Evolutionary conservation across 2,329 filamentous ascomycete genomes (phyloP).

Genomic region (Coccinonectria pachysandricola): DNA sequence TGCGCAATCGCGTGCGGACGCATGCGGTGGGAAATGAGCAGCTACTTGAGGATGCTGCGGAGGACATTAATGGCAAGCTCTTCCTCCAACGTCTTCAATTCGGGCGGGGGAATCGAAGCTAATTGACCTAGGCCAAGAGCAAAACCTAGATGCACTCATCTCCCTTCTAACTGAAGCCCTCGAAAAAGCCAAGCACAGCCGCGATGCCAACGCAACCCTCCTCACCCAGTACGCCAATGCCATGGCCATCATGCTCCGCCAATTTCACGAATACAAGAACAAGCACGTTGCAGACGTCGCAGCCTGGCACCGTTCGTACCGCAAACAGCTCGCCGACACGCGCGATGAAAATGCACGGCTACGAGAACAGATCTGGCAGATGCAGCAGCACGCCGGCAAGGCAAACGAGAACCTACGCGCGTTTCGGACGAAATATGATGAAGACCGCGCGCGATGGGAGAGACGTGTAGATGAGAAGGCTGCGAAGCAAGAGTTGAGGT

Average conservation of each 20-base stretch:
- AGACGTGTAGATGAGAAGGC: constrained; percentile 42
- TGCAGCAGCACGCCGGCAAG: constrained; percentile 48
- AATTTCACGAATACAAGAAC: constrained; percentile 57
- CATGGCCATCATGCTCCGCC: constrained; percentile 47
- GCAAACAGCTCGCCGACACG: constrained; percentile 53
- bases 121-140: constrained; percentile 46
- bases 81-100: constrained; percentile 1
- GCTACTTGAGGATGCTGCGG: constrained; percentile 42
- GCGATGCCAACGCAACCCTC: constrained; percentile 49
- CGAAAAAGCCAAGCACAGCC: constrained; percentile 49
- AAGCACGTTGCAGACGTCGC: constrained; percentile 51
- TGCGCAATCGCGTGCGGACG: constrained; percentile 45
- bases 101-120: too few species aligned
- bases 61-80: constrained; percentile 43
- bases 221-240: constrained; percentile 48
- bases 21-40: constrained; percentile 48
- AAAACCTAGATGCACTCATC: constrained; percentile 50
- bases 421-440: constrained; percentile 47
- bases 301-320: constrained; percentile 57
- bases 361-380: constrained; percentile 56
- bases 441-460: constrained; percentile 44
- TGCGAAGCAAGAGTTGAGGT: constrained; percentile 47
- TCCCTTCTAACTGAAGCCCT: constrained; percentile 52
- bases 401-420: constrained; percentile 48
- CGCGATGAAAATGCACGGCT: constrained; percentile 53